Percentiles rank a stretch among this genome's conserved stretches.
Evolutionary conservation across 768 basidiomycete genomes (phyloP).

Genomic region (Mycena galopus): DNA sequence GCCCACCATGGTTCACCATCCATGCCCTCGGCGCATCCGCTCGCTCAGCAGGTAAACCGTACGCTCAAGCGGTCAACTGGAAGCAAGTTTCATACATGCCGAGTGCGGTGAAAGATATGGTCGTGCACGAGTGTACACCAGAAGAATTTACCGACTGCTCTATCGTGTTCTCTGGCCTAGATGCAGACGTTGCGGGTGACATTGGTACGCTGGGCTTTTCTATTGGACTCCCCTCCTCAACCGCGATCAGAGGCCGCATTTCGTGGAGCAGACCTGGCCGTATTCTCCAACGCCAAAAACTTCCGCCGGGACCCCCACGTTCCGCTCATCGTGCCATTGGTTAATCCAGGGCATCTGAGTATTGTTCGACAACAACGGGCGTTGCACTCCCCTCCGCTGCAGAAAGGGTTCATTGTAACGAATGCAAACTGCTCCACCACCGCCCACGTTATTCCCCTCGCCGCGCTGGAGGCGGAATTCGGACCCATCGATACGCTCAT

Average conservation of each 20-base stretch:
- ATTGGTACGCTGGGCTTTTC: conserved; percentile 74
- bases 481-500: conserved; percentile 94
- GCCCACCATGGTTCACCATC: conserved; percentile 90
- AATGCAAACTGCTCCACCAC: conserved; percentile 99
- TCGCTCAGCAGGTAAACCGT: conserved; percentile 88
- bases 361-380: conserved; percentile 88
- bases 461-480: conserved; percentile 89
- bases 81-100: conserved; percentile 90
- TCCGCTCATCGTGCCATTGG: conserved; percentile 93
- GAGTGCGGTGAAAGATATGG: conserved; percentile 64
- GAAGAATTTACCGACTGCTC: conserved; percentile 84
- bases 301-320: conserved; percentile 92
- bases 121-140: conserved; percentile 83
- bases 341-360: conserved; percentile 88
- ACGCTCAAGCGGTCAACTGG: conserved; percentile 83
- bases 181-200: conserved; percentile 94
- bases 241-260: conserved; percentile 80
- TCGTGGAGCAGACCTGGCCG: conserved; percentile 86
- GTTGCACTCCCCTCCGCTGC: conserved; percentile 74
- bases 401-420: conserved; percentile 94
- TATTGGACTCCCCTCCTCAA: not conserved
- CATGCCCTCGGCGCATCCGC: conserved; percentile 91
- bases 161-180: conserved; percentile 95
- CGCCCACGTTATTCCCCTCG: conserved; percentile 90
- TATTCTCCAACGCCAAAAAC: conserved; percentile 99